Evolutionary conservation across 139 green algal species (phyloP).

Genomic region (Pleodorina starrii): DNA sequence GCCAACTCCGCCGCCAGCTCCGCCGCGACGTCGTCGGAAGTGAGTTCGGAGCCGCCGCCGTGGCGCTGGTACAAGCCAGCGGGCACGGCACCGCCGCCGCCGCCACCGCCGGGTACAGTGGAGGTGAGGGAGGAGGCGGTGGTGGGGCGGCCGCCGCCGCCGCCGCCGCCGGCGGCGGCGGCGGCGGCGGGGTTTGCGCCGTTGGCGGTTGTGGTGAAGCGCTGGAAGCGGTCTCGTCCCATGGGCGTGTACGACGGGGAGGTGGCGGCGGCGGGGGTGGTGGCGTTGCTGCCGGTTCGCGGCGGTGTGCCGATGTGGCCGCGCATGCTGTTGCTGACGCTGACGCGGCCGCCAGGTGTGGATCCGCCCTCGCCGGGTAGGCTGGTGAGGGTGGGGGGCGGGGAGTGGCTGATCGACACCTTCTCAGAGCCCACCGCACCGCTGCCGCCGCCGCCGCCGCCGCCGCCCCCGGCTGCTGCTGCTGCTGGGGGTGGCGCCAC

Average conservation of each 20-base stretch:
- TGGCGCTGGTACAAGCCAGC: background rate
- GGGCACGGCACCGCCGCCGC: background rate
- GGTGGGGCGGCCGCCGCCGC: background rate
- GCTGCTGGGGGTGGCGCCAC: background rate
- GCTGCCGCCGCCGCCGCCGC: too few relatives aligned
- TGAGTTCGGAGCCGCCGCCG: background rate
- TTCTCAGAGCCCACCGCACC: too few relatives aligned
- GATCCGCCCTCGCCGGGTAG: background rate
- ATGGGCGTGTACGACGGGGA: background rate
- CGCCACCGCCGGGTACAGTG: background rate
- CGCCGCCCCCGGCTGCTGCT: background rate
- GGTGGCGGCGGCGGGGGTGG: background rate
- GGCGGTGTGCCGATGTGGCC: background rate
- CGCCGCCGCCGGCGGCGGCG: background rate
- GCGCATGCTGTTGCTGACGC: slow-evolving; percentile 54
- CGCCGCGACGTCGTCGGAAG: slow-evolving; percentile 62
- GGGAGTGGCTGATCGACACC: background rate
- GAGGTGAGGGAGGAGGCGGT: background rate
- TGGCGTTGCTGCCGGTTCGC: background rate
- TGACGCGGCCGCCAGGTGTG: background rate
- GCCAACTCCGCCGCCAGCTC: slow-evolving; percentile 67
- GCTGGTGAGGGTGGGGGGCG: background rate
- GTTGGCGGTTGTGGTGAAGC: background rate
- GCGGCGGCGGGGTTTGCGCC: background rate
- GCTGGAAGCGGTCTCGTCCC: slow-evolving; percentile 2